Base-by-base conservation (phyloP, 345 rosid species). In the Bruguiera sexangula region DNA sequence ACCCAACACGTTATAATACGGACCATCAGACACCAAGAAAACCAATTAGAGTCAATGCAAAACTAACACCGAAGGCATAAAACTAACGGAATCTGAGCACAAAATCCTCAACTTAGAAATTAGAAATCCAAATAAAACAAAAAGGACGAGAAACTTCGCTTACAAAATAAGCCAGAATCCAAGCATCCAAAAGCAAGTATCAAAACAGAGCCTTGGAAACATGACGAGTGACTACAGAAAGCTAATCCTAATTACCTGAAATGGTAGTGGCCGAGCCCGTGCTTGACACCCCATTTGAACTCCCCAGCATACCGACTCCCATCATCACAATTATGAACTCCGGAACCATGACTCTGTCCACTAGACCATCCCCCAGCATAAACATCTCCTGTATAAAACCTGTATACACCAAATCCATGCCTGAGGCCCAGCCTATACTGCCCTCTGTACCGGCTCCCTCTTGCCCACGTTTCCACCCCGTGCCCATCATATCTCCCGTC, bases 291-390 rank as follows among this genome's bases (percentile, higher is more conserved):
- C 96, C 96, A 87, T 78, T 89, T 88, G 80, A 94, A 94, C 69
- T 94, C 93, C 6, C 99, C 99, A 63, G 89, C 96, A 81, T 83
- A 94, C 1, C 95, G 83, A 62, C 99, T 91, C 7, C 92, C 99
- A 63, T 94, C 99, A 69, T 94, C 97, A 59, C 97, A 94, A 21
- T 93, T 94, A 76, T 94, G 97, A 56, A 88, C 86, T 39, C 99
- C 99, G 72, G 89, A 89, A 2, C 99, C 99, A 65, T 94, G 99
- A 69, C 96, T 88, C 86, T 91, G 99, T 4, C 97, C 99, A 68
- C 82, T 91, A 39, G 92, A 91, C 99, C 99, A 94, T 77, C 89
- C 96, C 2, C 98, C 98, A 19, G 93, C 91, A 77, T 89, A 93
- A 73, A 91, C 88, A 77, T 93, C 97, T 13, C 99, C 98, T 0